Evolutionary conservation across 2,329 filamentous ascomycete genomes (phyloP).

Genomic region (Fusarium denticulatum): DNA sequence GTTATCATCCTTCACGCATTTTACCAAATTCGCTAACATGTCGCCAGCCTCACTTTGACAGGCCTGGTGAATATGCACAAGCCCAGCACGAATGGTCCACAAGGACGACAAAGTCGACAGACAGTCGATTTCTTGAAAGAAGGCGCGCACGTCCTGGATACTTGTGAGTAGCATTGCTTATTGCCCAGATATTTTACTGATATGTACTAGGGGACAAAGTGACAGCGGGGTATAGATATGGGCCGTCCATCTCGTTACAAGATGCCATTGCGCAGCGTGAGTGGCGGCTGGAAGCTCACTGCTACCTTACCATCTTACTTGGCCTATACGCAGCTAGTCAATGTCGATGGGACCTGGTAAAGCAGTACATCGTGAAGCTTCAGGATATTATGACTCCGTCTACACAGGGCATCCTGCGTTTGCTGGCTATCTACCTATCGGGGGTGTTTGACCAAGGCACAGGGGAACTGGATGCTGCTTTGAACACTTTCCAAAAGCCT

Average conservation of each 20-base stretch:
- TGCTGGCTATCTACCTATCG: constrained; percentile 75
- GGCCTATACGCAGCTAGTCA: constrained; percentile 75
- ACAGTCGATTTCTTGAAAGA: constrained; percentile 55
- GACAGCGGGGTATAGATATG: constrained; percentile 50
- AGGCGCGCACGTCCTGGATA: constrained; percentile 57
- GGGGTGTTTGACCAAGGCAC: constrained; percentile 81
- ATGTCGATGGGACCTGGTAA: constrained; percentile 75
- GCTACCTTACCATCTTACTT: constrained; percentile 76
- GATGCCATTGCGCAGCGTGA: constrained; percentile 67
- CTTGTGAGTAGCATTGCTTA: constrained; percentile 49
- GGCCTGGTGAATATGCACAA: constrained; percentile 59
- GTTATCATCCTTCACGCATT: constrained; percentile 37
- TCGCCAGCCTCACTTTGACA: constrained; percentile 62
- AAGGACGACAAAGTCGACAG: constrained; percentile 33
- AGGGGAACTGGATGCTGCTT: constrained; percentile 75
- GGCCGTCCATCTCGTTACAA: constrained; percentile 62
- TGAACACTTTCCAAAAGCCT: constrained; percentile 71
- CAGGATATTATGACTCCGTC: constrained; percentile 54
- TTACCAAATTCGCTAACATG: constrained; percentile 24
- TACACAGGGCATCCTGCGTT: constrained; percentile 52
- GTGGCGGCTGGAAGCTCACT: constrained; percentile 73
- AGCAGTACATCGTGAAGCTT: constrained; percentile 64
- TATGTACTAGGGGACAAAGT: constrained; percentile 47
- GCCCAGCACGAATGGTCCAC: constrained; percentile 43
- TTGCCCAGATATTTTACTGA: constrained; percentile 1